These are phyloP conservation scores for Penicillium digitatum DNA, from an alignment of 2,329 filamentous ascomycete species.

Conservation along the genomic window DNA sequence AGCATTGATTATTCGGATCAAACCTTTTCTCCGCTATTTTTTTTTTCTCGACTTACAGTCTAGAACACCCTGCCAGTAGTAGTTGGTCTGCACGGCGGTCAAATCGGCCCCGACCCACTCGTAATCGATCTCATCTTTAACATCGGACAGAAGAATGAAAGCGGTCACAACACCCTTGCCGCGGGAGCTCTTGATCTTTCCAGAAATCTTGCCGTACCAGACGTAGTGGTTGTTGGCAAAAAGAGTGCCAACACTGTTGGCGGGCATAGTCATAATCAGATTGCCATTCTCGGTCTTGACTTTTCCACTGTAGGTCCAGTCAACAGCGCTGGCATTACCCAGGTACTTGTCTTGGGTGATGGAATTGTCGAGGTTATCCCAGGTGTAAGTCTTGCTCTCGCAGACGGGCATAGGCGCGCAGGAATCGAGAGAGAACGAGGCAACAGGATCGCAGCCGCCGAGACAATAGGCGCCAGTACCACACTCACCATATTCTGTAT, in stretches of 20 bases:
- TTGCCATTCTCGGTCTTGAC: constrained; percentile 60
- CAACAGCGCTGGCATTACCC: constrained; percentile 71
- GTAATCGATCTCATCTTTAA: constrained; percentile 98
- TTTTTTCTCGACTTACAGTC: constrained; percentile 64
- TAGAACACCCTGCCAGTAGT: constrained; percentile 90
- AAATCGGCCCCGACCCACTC: constrained; percentile 86
- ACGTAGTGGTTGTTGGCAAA: constrained; percentile 81
- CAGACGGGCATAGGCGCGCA: constrained; percentile 84
- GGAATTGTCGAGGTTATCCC: constrained; percentile 68
- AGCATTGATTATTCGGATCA: not conserved
- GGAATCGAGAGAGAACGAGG: constrained; percentile 76
- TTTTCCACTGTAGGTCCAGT: constrained; percentile 85
- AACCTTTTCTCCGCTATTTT: not conserved
- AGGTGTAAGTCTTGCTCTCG: constrained; percentile 67
- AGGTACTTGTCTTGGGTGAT: constrained; percentile 75
- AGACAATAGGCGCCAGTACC: constrained; percentile 93
- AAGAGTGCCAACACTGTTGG: constrained; percentile 79
- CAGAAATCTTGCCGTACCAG: constrained; percentile 94
- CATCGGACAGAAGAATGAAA: constrained; percentile 91
- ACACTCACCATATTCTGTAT: constrained; percentile 81
- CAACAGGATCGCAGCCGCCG: constrained; percentile 85
- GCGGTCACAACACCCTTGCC: constrained; percentile 90
- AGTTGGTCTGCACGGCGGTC: constrained; percentile 81
- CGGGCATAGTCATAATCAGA: constrained; percentile 83
- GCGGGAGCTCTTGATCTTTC: constrained; percentile 76